phyloP scores from a whole-genome alignment of 768 basidiomycete species.

The Leccinum pellstonianum region DNA sequence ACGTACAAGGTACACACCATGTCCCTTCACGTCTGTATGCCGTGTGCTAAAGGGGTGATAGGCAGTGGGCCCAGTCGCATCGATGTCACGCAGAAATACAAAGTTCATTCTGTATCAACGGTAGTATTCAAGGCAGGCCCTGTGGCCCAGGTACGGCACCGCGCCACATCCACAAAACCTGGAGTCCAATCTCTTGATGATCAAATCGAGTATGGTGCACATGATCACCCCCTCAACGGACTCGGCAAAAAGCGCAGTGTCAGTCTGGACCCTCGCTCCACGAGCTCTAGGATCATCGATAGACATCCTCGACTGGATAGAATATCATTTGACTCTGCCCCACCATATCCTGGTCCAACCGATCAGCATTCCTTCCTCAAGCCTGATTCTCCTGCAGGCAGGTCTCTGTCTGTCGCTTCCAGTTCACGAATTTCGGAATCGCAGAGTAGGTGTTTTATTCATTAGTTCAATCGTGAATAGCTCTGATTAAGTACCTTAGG shows the following conservation, averaged over 20 bases:
- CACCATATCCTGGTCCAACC: conserved; percentile 31
- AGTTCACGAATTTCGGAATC: conserved; percentile 9
- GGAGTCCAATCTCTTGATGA: conserved; percentile 13
- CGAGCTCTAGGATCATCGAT: background rate
- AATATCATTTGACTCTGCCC: conserved; percentile 21
- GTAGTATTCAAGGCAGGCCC: conserved; percentile 70
- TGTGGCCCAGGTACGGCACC: conserved; percentile 26
- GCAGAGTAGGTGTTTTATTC: conserved; percentile 9
- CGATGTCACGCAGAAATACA: conserved; percentile 78
- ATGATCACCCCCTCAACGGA: background rate
- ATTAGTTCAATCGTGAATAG: background rate
- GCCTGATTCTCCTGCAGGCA: background rate
- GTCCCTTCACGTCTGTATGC: background rate
- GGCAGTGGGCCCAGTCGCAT: conserved; percentile 70
- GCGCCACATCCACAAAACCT: conserved; percentile 18
- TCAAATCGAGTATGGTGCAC: background rate
- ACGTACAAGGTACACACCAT: conserved; percentile 74
- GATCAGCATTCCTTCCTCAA: background rate
- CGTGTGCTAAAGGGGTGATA: conserved; percentile 7
- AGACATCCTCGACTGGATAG: background rate
- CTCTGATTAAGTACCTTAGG: conserved; percentile 10
- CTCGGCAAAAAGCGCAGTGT: conserved; percentile 5
- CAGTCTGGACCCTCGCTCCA: conserved; percentile 11
- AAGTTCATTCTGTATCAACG: conserved; percentile 66
- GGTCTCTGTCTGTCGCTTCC: conserved; percentile 14